Evolutionary conservation across 2,329 filamentous ascomycete genomes (phyloP).

Genomic region (Fusarium staphyleae): DNA sequence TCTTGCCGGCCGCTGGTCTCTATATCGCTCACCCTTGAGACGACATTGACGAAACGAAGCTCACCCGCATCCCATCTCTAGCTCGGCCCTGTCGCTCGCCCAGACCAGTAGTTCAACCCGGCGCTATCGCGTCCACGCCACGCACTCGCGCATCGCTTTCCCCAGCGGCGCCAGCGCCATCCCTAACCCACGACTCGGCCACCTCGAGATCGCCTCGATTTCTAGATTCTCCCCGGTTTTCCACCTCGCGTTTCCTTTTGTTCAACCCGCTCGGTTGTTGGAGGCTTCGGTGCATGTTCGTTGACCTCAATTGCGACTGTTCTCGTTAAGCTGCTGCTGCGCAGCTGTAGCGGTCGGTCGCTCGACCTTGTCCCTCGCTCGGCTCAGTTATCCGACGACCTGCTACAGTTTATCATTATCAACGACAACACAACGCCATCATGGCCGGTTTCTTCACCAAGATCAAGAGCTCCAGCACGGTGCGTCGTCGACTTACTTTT

Average conservation of each 20-base stretch:
- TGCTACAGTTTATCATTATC: slow-evolving; percentile 19
- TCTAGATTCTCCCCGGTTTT: slow-evolving; percentile 13
- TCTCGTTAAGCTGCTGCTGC: slow-evolving; percentile 46
- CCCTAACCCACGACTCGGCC: slow-evolving; percentile 24
- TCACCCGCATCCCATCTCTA: background rate
- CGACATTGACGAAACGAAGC: slow-evolving; percentile 1
- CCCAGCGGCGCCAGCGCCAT: slow-evolving; percentile 12
- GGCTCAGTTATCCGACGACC: slow-evolving; percentile 32
- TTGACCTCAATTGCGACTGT: slow-evolving; percentile 36
- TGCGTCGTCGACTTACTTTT: slow-evolving; percentile 49
- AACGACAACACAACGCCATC: slow-evolving; percentile 35
- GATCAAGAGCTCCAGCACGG: slow-evolving; percentile 62
- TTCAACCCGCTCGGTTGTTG: slow-evolving; percentile 2
- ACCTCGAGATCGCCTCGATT: slow-evolving; percentile 26
- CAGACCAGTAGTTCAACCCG: slow-evolving; percentile 30
- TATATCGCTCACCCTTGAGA: slow-evolving; percentile 1
- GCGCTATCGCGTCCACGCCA: slow-evolving; percentile 40
- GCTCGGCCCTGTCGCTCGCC: slow-evolving; percentile 21
- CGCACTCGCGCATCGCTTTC: slow-evolving; percentile 35
- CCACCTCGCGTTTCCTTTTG: slow-evolving; percentile 13
- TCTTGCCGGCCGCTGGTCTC: background rate
- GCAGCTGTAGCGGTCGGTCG: slow-evolving; percentile 46
- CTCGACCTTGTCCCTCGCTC: slow-evolving; percentile 30
- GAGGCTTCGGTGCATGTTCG: slow-evolving; percentile 39
- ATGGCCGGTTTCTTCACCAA: slow-evolving; percentile 68